Evolutionary conservation across 768 basidiomycete genomes (phyloP).

Genomic region (Mycena vulgaris): DNA sequence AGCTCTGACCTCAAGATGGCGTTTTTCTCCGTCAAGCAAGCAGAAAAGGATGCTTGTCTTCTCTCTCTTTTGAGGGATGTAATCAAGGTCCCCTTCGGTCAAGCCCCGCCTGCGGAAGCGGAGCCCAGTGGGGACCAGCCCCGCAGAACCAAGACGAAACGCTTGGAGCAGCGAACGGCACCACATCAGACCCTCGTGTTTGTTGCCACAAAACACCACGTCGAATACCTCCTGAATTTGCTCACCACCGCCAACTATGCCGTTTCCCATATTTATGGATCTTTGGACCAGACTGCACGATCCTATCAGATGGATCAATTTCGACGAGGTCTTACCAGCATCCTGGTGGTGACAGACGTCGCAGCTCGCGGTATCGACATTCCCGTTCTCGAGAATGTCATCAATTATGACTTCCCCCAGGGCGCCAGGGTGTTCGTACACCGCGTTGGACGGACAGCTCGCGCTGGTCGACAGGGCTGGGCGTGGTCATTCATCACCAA

Average conservation of each 20-base stretch:
- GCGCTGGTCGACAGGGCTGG: slow-evolving; percentile 95
- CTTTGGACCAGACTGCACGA: slow-evolving; percentile 93
- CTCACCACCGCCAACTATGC: slow-evolving; percentile 88
- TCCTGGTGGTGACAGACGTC: slow-evolving; percentile 97
- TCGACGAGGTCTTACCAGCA: slow-evolving; percentile 80
- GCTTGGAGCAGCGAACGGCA: slow-evolving; percentile 66
- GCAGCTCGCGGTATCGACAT: slow-evolving; percentile 99
- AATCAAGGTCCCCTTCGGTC: slow-evolving; percentile 82
- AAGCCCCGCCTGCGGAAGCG: slow-evolving; percentile 48
- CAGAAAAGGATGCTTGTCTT: slow-evolving; percentile 95
- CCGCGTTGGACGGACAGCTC: slow-evolving; percentile 96
- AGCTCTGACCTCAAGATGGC: slow-evolving; percentile 94
- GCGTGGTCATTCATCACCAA: slow-evolving; percentile 96
- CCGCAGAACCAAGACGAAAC: slow-evolving; percentile 67
- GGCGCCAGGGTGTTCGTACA: slow-evolving; percentile 96
- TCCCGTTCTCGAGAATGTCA: slow-evolving; percentile 94
- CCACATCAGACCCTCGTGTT: slow-evolving; percentile 96
- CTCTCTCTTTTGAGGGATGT: slow-evolving; percentile 89
- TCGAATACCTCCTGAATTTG: slow-evolving; percentile 91
- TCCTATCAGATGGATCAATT: slow-evolving; percentile 93
- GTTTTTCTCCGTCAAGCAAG: slow-evolving; percentile 93
- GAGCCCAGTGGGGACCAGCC: slow-evolving; percentile 53
- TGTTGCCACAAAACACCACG: slow-evolving; percentile 97
- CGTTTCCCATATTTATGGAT: slow-evolving; percentile 95
- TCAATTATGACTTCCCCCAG: slow-evolving; percentile 98